Evolutionary conservation across 441 rosid genomes (phyloP).

Genomic region (Isatis lusitanica): DNA sequence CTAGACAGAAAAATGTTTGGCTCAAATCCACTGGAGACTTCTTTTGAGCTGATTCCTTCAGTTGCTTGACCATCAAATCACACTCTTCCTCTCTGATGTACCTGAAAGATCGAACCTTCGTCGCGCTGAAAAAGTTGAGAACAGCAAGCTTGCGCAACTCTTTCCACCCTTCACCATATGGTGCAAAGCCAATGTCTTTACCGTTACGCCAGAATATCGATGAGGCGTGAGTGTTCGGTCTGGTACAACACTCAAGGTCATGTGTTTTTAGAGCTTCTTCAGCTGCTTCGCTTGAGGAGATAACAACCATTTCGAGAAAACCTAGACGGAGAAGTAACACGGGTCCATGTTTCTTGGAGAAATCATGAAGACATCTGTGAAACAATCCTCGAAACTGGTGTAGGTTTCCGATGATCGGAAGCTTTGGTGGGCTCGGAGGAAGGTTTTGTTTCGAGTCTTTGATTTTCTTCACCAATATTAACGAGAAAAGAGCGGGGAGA

Average conservation of each 20-base stretch:
- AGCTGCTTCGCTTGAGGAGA: conserved; percentile 52
- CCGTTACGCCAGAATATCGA: conserved; percentile 33
- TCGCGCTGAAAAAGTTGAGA: conserved; percentile 42
- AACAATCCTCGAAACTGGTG: conserved; percentile 38
- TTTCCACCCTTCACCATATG: conserved; percentile 47
- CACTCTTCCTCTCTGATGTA: conserved; percentile 46
- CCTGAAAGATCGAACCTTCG: conserved; percentile 42
- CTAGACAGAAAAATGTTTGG: conserved; percentile 27
- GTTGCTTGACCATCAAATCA: conserved; percentile 28
- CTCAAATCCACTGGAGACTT: conserved; percentile 39
- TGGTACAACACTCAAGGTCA: conserved; percentile 48
- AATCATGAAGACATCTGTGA: conserved; percentile 36
- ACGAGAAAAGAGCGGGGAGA: background rate
- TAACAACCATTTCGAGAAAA: conserved; percentile 20
- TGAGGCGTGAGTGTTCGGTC: conserved; percentile 35
- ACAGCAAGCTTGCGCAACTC: conserved; percentile 40
- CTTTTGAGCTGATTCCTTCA: conserved; percentile 32
- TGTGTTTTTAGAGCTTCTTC: conserved; percentile 43
- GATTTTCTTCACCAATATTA: conserved; percentile 5
- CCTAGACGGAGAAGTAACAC: conserved; percentile 48
- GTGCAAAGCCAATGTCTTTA: conserved; percentile 39
- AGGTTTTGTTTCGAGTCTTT: conserved; percentile 11
- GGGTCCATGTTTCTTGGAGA: conserved; percentile 49
- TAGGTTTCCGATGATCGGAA: conserved; percentile 55
- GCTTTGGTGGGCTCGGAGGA: conserved; percentile 50